Base-by-base conservation (phyloP, 2,329 filamentous ascomycete species). In the Ilyonectria robusta region DNA sequence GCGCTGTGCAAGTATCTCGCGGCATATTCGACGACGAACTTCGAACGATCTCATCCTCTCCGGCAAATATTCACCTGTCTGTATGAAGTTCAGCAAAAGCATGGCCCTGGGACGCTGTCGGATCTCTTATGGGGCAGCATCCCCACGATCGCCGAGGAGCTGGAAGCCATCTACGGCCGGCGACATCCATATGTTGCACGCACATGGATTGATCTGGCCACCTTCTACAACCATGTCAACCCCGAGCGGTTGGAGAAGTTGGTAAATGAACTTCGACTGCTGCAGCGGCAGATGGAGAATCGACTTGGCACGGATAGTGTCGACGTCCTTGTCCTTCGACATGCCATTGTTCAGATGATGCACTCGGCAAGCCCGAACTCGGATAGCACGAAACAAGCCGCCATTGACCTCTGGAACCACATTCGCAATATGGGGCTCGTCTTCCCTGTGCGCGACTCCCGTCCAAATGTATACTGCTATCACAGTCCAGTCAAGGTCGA, bases 81-180 rank as follows among this genome's bases (percentile, higher is more conserved):
- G 26, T 84, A 84, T 69, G 82, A 84, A 42, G 80, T 84, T 6
- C 82, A 84, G 62, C 83, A 84, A 64, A 84, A 83, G 47, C 82
- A 84, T 64, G 83, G 83, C 2, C 76, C 83, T 8, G 72, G 71
- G 3, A 83, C 80, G 9, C 72, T 84, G n/a, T 84, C 83, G 6
- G 82, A 84, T 59, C 71, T 84, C 13, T 72, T 84, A 2, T 83
- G 82, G 81, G 78, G 75, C 44, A 82, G 81, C 56, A 78, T 81
- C 40, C 80, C 82, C 2, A 78, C 79, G 2, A 80, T 84, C 64
- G 81, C 82, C 2, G 82, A 84, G 56, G 83, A 84, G 67, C 71
- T 84, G 19, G 83, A 84, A 59, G 81, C 81, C 33, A 83, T 84
- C 31, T 84, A 84, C 66, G 79, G 82, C 19, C 78, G 81, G 33